These are phyloP conservation scores for Cadophora malorum DNA, from an alignment of 2,329 filamentous ascomycete species.

Conservation along the genomic window DNA sequence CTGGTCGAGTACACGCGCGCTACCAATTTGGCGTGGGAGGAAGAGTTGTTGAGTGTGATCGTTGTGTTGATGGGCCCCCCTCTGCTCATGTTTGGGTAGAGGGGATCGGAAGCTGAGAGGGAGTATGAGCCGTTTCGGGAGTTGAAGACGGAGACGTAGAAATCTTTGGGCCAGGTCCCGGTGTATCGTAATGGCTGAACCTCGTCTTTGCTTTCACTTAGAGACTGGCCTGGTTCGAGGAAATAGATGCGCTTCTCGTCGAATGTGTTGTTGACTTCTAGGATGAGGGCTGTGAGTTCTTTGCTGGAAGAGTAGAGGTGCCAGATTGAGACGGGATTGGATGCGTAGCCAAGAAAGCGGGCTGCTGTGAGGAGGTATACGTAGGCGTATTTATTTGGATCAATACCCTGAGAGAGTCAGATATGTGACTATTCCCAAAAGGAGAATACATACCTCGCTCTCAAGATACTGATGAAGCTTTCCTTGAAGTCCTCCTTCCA, in stretches of 20 bases:
- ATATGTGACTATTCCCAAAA: slow-evolving; percentile 13
- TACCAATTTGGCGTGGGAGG: slow-evolving; percentile 61
- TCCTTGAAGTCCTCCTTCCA: slow-evolving; percentile 60
- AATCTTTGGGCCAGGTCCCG: slow-evolving; percentile 70
- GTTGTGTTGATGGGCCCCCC: slow-evolving; percentile 60
- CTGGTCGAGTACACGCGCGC: slow-evolving; percentile 63
- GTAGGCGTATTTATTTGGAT: slow-evolving; percentile 65
- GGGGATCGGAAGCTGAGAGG: slow-evolving; percentile 55
- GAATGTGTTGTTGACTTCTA: slow-evolving; percentile 81
- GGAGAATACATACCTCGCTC: slow-evolving; percentile 54
- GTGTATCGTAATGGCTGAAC: slow-evolving; percentile 48
- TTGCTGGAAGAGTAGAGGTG: slow-evolving; percentile 70
- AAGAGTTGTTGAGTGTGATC: slow-evolving; percentile 67
- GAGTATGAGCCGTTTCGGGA: slow-evolving; percentile 62
- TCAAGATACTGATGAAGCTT: slow-evolving; percentile 68
- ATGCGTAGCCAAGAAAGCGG: slow-evolving; percentile 71
- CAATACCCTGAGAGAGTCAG: slow-evolving; percentile 55
- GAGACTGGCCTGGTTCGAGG: slow-evolving; percentile 51
- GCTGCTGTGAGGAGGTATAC: slow-evolving; percentile 76
- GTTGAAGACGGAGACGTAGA: slow-evolving; percentile 81
- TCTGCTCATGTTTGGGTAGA: slow-evolving; percentile 49
- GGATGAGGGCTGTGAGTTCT: slow-evolving; percentile 66
- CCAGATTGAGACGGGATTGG: slow-evolving; percentile 82
- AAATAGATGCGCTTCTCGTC: slow-evolving; percentile 73
- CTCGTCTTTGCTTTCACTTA: slow-evolving; percentile 24